Base-by-base conservation (phyloP, 441 rosid species). In the Omphalea diandra region DNA sequence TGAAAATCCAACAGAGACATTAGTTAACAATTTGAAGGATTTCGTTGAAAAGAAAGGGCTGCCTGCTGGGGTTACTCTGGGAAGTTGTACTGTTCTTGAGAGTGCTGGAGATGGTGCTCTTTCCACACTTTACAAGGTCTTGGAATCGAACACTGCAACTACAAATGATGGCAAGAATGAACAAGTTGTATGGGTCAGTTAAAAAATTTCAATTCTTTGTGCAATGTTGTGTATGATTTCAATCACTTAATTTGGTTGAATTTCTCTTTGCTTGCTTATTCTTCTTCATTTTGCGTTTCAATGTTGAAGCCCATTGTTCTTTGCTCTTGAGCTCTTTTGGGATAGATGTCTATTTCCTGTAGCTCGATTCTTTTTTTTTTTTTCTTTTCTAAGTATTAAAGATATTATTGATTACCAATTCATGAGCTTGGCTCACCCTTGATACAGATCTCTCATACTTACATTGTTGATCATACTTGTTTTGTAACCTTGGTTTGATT, bases 71-170 rank as follows among this genome's bases (percentile, higher is more conserved):
- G 52, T 88, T 61, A 76, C 73, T 77, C 84, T 92, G 18, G 93
- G 91, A 60, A 90, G 84, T 72, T 90, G 94, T 73, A 86, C 70
- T n/a, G 59, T 90, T 63, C 97, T 92, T 50, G 94, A 92, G 68
- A 85, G 94, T 4, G 97, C 97, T 11, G 97, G 96, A 73, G 76
- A 88, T 61, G 97, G 91, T 43, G 91, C 90, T 31, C 71, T 84
- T n/a, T 72, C 80, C 27, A 35, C 78, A 22, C 85, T 92, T 36
- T 73, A 83, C 65, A 80, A 88, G 81, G 76, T 86, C 44, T 77
- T 92, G 78, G 88, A 81, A 69, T 83, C 87, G 0, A 80, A 85
- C 36, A 12, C 84, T 47, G 67, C 59, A 46, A 77, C 79, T 24
- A 83, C 80, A 59, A 82, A 83, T 53, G 72, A 82, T 20, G 55